Percentiles rank a stretch among this genome's conserved stretches.
phyloP scores from a whole-genome alignment of 768 basidiomycete genomes.

The Lyophyllum decastes region DNA sequence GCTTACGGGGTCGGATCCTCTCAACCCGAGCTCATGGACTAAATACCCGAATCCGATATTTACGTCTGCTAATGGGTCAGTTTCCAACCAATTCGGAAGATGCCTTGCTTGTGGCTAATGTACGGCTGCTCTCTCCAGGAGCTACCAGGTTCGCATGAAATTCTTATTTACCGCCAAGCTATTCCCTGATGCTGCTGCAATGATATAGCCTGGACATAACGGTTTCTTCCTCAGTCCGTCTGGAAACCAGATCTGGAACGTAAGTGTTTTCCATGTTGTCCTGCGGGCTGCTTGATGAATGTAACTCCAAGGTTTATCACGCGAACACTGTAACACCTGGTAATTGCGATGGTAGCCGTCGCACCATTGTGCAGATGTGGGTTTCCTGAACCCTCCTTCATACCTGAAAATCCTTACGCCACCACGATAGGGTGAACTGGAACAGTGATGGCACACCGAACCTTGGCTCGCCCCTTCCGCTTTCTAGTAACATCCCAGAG shows the following conservation, averaged over 20 bases:
- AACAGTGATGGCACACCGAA: slow-evolving; percentile 23
- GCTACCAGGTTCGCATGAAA: slow-evolving; percentile 9
- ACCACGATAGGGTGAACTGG: slow-evolving; percentile 19
- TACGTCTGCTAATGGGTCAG: slow-evolving; percentile 30
- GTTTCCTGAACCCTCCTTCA: neutral
- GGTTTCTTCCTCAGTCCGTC: slow-evolving; percentile 34
- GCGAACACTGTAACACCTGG: slow-evolving; percentile 23
- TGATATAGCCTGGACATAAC: slow-evolving; percentile 33
- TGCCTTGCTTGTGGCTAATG: neutral
- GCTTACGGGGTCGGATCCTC: slow-evolving; percentile 31
- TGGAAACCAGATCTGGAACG: slow-evolving; percentile 24
- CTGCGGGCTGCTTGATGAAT: neutral
- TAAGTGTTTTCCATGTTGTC: slow-evolving; percentile 4
- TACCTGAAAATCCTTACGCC: neutral
- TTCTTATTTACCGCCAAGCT: neutral
- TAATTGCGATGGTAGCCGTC: slow-evolving; percentile 25
- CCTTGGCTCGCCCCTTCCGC: slow-evolving; percentile 18
- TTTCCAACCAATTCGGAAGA: neutral
- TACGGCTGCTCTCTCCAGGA: slow-evolving; percentile 6
- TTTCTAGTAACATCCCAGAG: slow-evolving; percentile 18
- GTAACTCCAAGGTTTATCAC: slow-evolving; percentile 20
- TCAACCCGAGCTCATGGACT: slow-evolving; percentile 30
- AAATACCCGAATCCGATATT: slow-evolving; percentile 31
- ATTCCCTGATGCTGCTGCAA: neutral
- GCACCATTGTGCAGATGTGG: slow-evolving; percentile 26